Conservation (phyloP, 1,284 basidiomycete species). For the Malassezia psittaci region DNA sequence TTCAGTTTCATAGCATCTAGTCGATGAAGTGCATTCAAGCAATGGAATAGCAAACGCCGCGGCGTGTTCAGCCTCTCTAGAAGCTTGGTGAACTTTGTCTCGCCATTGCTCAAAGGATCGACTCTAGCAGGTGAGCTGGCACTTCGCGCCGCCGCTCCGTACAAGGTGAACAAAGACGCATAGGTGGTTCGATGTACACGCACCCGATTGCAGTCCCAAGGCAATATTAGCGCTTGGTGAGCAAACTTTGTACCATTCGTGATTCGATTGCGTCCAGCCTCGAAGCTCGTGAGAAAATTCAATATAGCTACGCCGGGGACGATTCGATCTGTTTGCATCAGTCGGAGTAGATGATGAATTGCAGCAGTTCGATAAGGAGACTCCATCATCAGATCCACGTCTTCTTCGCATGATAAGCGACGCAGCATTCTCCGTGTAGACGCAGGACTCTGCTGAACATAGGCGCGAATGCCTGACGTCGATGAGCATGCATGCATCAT, state of each 20-base stretch:
- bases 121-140: no score
- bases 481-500: slow-evolving; percentile 10
- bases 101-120: no score
- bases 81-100: not conserved
- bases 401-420: not conserved
- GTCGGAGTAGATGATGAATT: slow-evolving; percentile 2
- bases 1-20: not conserved
- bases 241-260: not conserved
- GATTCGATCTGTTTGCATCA: slow-evolving; percentile 5
- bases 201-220: not conserved
- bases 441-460: not conserved
- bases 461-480: not conserved
- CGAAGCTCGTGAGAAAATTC: slow-evolving; percentile 13
- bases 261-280: slow-evolving; percentile 7
- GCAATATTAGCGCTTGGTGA: not conserved
- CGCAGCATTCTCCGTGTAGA: not conserved
- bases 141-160: not conserved
- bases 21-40: not conserved
- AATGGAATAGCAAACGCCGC: not conserved
- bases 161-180: not conserved
- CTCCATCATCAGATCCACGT: not conserved
- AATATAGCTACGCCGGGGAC: slow-evolving; percentile 14
- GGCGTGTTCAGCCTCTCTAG: not conserved
- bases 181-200: slow-evolving; percentile 8
- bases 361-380: not conserved